These are phyloP conservation scores for Teratosphaeria viscida DNA, from an alignment of 2,329 filamentous ascomycete species.

Conservation along the genomic window DNA sequence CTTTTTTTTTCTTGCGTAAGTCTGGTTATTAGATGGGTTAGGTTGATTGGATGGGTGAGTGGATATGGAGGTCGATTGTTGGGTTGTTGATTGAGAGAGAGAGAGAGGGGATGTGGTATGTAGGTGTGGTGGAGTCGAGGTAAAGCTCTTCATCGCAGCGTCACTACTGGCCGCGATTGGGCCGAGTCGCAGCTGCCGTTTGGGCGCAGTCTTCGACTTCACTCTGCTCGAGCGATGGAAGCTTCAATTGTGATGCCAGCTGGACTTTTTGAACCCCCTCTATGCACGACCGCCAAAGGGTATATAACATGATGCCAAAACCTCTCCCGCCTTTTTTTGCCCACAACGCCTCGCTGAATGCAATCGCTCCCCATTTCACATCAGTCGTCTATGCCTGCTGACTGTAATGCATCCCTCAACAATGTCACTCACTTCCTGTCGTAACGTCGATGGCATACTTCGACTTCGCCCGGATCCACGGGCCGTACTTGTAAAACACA, in stretches of 20 bases:
- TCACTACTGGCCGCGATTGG: not conserved
- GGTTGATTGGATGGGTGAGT: not conserved
- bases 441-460: conserved; percentile 2
- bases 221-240: no score
- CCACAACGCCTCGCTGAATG: not conserved
- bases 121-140: not conserved
- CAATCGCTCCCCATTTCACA: not conserved
- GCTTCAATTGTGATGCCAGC: not conserved
- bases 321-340: not conserved
- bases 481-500: conserved; percentile 26
- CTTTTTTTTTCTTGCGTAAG: not conserved
- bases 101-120: not conserved
- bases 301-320: not conserved
- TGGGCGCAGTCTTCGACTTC: not conserved
- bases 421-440: not conserved
- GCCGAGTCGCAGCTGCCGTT: not conserved
- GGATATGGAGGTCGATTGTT: not conserved
- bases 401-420: not conserved
- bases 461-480: conserved; percentile 2
- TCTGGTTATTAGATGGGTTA: no score
- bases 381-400: no score
- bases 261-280: not conserved
- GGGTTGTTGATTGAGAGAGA: not conserved
- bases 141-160: not conserved
- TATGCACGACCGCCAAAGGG: not conserved